Conservation (phyloP, 106 monocot species). For the Ottelia alismoides region DNA sequence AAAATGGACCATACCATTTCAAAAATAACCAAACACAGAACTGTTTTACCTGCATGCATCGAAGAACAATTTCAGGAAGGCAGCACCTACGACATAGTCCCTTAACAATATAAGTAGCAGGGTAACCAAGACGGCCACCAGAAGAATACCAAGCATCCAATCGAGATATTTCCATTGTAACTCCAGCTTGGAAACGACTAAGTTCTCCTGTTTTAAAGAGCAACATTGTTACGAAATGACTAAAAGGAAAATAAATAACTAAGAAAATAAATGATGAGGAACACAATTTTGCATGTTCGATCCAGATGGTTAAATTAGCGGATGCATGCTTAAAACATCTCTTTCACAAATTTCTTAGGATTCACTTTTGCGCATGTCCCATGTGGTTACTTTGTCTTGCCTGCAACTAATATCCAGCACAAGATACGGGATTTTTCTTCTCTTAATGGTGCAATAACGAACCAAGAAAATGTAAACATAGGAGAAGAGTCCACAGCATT, state of each 20-base stretch:
- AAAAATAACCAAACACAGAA: not conserved
- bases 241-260: too few relatives aligned
- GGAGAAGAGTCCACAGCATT: too few relatives aligned
- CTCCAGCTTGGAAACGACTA: slow-evolving; percentile 69
- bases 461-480: too few relatives aligned
- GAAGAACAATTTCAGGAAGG: slow-evolving; percentile 85
- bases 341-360: not conserved
- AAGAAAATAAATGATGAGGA: too few relatives aligned
- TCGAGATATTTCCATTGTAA: slow-evolving; percentile 79
- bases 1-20: not conserved
- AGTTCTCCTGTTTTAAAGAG: slow-evolving; percentile 53
- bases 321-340: not conserved
- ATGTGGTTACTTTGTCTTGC: too few relatives aligned
- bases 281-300: too few relatives aligned
- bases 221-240: too few relatives aligned
- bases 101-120: slow-evolving; percentile 71
- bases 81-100: slow-evolving; percentile 94
- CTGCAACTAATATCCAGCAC: too few relatives aligned
- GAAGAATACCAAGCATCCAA: slow-evolving; percentile 89
- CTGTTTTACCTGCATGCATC: slow-evolving; percentile 77
- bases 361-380: too few relatives aligned
- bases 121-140: slow-evolving; percentile 31
- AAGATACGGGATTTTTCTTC: too few relatives aligned
- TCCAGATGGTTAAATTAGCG: too few relatives aligned
- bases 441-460: too few relatives aligned